A percentile compares a stretch with the other conserved stretches of the same genome.
Conservation (phyloP, 2,329 filamentous ascomycete species). For the Passalora sequoiae region DNA sequence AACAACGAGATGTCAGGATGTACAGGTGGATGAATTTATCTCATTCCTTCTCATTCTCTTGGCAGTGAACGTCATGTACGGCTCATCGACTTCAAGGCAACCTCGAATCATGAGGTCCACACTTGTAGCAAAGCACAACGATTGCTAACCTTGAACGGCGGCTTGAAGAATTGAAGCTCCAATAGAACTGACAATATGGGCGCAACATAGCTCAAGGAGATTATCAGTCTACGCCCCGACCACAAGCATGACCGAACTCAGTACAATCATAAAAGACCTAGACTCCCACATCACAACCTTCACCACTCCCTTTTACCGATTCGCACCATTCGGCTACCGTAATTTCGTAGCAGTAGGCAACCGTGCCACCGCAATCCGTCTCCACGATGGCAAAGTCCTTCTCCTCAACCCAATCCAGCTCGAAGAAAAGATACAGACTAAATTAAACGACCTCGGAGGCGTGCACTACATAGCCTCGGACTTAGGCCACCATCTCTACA, state of each 20-base stretch:
- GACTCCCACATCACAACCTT: slow-evolving; percentile 13
- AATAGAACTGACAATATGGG: too few species aligned
- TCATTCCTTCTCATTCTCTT: too few species aligned
- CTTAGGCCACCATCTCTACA: slow-evolving; percentile 18
- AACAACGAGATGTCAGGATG: too few species aligned
- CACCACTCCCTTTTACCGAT: slow-evolving; percentile 16
- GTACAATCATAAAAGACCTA: slow-evolving; percentile 10
- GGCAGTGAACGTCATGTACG: not conserved
- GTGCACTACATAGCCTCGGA: slow-evolving; percentile 15
- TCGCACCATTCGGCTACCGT: slow-evolving; percentile 16
- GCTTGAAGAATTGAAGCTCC: too few species aligned
- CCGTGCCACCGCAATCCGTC: slow-evolving; percentile 12
- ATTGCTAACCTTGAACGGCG: too few species aligned
- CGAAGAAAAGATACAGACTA: slow-evolving; percentile 6
- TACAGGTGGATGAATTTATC: too few species aligned
- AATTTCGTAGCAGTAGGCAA: slow-evolving; percentile 17
- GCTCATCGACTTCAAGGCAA: slow-evolving; percentile 1
- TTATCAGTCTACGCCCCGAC: too few species aligned
- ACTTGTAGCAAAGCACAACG: too few species aligned
- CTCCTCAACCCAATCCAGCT: slow-evolving; percentile 15
- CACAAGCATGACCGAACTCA: slow-evolving; percentile 1
- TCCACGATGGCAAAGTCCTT: slow-evolving; percentile 9
- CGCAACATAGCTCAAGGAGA: too few species aligned
- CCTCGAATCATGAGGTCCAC: too few species aligned
- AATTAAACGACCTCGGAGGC: slow-evolving; percentile 11